Conservation (phyloP, 2,329 filamentous ascomycete species). For the Venturia asperata region DNA sequence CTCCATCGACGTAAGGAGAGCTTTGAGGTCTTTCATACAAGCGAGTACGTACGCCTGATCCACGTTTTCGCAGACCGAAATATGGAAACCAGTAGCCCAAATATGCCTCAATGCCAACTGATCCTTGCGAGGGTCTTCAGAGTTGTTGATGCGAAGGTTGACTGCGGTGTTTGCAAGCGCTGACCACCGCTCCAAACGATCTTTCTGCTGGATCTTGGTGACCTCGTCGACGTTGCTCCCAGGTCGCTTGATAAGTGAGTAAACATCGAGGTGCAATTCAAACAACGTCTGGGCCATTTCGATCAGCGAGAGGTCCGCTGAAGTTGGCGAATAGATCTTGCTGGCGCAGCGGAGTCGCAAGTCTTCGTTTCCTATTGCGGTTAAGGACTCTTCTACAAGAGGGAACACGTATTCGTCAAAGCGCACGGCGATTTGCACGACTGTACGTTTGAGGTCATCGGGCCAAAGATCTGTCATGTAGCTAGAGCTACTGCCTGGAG, state of each 20-base stretch:
- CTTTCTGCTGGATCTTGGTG: conserved; percentile 48
- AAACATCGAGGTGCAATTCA: conserved; percentile 61
- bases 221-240: conserved; percentile 48
- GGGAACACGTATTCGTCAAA: conserved; percentile 49
- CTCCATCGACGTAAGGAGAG: conserved; percentile 42
- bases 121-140: conserved; percentile 27
- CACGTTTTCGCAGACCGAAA: conserved; percentile 50
- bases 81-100: conserved; percentile 58
- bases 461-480: conserved; percentile 51
- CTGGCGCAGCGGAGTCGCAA: conserved; percentile 22
- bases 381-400: conserved; percentile 25
- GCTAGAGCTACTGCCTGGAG: conserved; percentile 27
- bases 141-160: conserved; percentile 30
- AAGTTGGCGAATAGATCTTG: background rate
- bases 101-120: conserved; percentile 53
- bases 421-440: conserved; percentile 46
- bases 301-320: conserved; percentile 34
- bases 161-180: conserved; percentile 50
- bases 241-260: conserved; percentile 54
- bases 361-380: conserved; percentile 27
- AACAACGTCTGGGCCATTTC: conserved; percentile 55
- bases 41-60: conserved; percentile 53
- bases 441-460: conserved; percentile 47
- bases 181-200: conserved; percentile 55
- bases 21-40: conserved; percentile 57